Evolutionary conservation across 768 basidiomycete genomes (phyloP), one percentile per base, ranked within the genome.

Genomic region (Epithele typhae): DNA sequence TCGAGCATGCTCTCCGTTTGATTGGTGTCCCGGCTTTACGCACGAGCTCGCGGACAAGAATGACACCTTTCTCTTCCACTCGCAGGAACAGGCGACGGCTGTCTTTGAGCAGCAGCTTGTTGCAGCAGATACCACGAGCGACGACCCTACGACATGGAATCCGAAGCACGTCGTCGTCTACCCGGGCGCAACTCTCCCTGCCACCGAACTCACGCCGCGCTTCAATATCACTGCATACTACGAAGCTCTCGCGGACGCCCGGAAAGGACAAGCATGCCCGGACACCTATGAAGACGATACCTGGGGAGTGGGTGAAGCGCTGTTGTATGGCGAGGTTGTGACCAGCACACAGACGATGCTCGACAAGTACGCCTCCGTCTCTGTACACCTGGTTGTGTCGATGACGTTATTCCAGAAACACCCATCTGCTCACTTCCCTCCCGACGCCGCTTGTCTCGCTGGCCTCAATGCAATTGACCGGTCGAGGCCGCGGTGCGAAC

Each of bases 281-380:
- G 54, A 58, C 9, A 51, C 50, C 12, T 52, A 52, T n/a, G 7
- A 40, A 3, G 44, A 61, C 9, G 55, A 63, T 19, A 41, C 58
- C 5, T 80, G 80, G 75, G 76, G 78, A 2, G 63, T 87, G 4
- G 93, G 93, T 0, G 91, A 94, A 49, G 75, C 79, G 30, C 60
- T 97, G 23, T 55, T 94, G 8, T 97, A 97, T 53, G 85, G 87
- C 25, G 91, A 96, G 63, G 81, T 82, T 0, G 87, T 99, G 10
- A 92, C 92, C 1, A 93, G 90, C 55, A 98, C 95, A 0, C 96
- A 98, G 63, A 93, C 92, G 2, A 80, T 97, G 78, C 72, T 98
- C 4, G 91, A 96, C 60, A 88, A 83, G 95, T 93, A 53, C 66
- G 85, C 66, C 37, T 18, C 25, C 32, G 18, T 19, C 32, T 45